Base-by-base conservation (phyloP, 192 early-diverging fungal genomes). In the Dimargaris xerosporica region DNA sequence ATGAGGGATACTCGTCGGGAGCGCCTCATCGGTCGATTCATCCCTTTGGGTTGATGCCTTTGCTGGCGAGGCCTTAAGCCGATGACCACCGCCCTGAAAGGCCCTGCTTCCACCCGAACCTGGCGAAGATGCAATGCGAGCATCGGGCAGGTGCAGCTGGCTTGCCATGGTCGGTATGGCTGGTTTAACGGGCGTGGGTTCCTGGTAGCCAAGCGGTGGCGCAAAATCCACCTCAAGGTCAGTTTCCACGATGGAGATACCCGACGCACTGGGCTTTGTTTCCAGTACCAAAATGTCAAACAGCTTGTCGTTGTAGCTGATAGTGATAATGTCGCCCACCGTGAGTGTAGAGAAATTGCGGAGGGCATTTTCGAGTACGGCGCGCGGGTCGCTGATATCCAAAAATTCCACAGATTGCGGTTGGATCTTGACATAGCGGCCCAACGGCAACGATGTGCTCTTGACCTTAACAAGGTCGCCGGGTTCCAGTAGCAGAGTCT, bases 211-310 rank as follows among this genome's bases (percentile, higher is more conserved):
- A 2, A 96, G 71, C 9, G 96, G 96, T 16, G 96, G 79, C 0
- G 90, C 96, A 77, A 99, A 98, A 62, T 99, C 96, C 0, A 94
- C 93, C 64, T 94, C 92, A 44, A 99, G 69, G 80, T 99, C 96
- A 0, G 94, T 98, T 69, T 99, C 96, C 28, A 96, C 81, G 63
- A 99, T 90, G 39, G 88, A 91, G 58, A 98, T 90, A 19, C 89
- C 96, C 9, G 77, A 74, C 6, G 81, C 80, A 3, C 71, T 68
- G 7, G 96, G 91, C 66, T 86, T 87, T 21, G 83, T 86, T 69
- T 99, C 94, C 62, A 96, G 77, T 4, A 99, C 91, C 7, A 84
- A 66, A 59, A 99, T 89, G 47, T 91, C 87, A 70, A 90, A 98
- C 43, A 85, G 71, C 62, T 81, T 85, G 54, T 77, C 75, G 67